phyloP scores from a whole-genome alignment of 1,139 yeast species.

The Eremothecium sinecaudum region DNA sequence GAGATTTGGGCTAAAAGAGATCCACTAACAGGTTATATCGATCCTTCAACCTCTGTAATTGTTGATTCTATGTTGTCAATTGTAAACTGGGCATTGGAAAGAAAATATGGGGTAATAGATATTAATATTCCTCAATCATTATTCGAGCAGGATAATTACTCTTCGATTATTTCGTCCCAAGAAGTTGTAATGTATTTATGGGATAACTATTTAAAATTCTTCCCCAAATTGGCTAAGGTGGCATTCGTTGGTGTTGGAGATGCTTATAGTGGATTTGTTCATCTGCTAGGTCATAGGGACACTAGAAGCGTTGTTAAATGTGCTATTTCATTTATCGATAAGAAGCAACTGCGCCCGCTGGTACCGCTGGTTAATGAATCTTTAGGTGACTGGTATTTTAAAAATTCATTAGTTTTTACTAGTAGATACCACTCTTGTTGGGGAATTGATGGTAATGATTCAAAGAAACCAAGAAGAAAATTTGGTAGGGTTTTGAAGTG shows the following conservation, averaged over 20 bases:
- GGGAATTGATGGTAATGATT: conserved; percentile 44
- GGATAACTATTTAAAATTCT: conserved; percentile 82
- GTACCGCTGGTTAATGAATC: conserved; percentile 85
- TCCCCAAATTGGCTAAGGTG: conserved; percentile 54
- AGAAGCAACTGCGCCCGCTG: conserved; percentile 59
- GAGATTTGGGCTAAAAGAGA: conserved; percentile 86
- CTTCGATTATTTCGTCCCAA: conserved; percentile 60
- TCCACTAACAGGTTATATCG: conserved; percentile 70
- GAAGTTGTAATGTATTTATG: conserved; percentile 72
- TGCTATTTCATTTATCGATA: conserved; percentile 60
- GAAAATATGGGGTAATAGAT: conserved; percentile 72
- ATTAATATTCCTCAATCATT: conserved; percentile 55
- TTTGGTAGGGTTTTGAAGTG: conserved; percentile 81
- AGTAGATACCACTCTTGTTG: conserved; percentile 68
- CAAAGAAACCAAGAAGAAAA: conserved; percentile 75
- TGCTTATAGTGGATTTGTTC: conserved; percentile 78
- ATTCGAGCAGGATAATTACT: conserved; percentile 39
- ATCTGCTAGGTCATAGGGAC: conserved; percentile 75
- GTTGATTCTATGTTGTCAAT: conserved; percentile 51
- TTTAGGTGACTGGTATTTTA: conserved; percentile 77
- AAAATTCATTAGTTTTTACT: conserved; percentile 75
- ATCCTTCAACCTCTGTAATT: conserved; percentile 58
- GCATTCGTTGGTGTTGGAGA: conserved; percentile 87
- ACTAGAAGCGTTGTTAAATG: conserved; percentile 60
- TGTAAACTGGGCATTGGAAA: conserved; percentile 48